These are phyloP conservation scores for Geosiphon pyriformis DNA, from an alignment of 192 early-diverging fungal species.

Conservation along the genomic window DNA sequence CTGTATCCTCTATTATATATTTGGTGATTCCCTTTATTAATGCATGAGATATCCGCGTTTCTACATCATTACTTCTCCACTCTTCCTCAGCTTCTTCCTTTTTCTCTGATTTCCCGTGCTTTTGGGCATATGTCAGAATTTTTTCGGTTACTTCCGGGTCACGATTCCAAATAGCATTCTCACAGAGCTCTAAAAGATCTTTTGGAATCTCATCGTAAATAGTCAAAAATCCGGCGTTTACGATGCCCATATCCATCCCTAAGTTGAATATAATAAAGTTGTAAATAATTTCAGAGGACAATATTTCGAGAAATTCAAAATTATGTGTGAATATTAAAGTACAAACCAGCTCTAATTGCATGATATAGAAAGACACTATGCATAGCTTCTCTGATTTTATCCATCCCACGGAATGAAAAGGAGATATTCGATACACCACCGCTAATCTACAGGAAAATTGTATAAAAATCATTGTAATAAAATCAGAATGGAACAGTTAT, in stretches of 20 bases:
- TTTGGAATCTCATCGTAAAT: slow-evolving; percentile 96
- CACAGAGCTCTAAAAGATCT: slow-evolving; percentile 87
- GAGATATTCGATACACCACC: slow-evolving; percentile 98
- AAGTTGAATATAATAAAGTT: slow-evolving; percentile 43
- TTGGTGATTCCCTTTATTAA: slow-evolving; percentile 95
- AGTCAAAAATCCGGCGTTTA: slow-evolving; percentile 93
- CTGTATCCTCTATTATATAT: slow-evolving; percentile 87
- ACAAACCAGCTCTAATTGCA: slow-evolving; percentile 32
- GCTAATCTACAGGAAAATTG: slow-evolving; percentile 79
- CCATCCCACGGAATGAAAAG: slow-evolving; percentile 96
- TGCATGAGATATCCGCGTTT: slow-evolving; percentile 70
- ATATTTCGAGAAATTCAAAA: no score
- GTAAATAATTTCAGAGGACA: neutral
- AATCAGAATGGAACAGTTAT: slow-evolving; percentile 90
- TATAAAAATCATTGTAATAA: slow-evolving; percentile 79
- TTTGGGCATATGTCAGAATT: slow-evolving; percentile 84
- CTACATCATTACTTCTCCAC: slow-evolving; percentile 75
- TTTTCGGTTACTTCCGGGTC: slow-evolving; percentile 91
- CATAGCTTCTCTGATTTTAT: slow-evolving; percentile 88
- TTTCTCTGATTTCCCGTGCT: slow-evolving; percentile 63
- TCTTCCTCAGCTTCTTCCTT: slow-evolving; percentile 77
- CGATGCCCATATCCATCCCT: slow-evolving; percentile 98
- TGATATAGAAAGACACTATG: slow-evolving; percentile 84
- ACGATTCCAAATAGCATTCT: slow-evolving; percentile 89
- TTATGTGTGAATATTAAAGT: slow-evolving; percentile 54